Percentiles rank a stretch among this genome's conserved stretches.
phyloP scores from a whole-genome alignment of 176 grass and related monocot species.

The Cocos nucifera region DNA sequence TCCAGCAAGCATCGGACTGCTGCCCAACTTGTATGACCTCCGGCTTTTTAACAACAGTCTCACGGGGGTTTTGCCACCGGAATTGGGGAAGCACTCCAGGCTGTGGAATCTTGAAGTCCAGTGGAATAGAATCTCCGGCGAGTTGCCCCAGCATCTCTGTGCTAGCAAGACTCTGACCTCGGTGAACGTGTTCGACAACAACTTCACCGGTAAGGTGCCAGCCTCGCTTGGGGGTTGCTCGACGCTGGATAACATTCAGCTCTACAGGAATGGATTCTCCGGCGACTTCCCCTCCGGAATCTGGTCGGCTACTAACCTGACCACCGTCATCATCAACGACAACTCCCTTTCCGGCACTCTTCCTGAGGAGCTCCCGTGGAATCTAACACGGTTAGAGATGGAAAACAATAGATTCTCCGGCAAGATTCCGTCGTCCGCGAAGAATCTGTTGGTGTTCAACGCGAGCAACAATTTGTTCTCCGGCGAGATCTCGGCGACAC shows the following conservation, averaged over 20 bases:
- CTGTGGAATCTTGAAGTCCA: slow-evolving; percentile 42
- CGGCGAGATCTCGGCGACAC: slow-evolving; percentile 29
- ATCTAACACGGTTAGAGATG: slow-evolving; percentile 48
- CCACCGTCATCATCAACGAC: slow-evolving; percentile 39
- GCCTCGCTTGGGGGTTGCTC: slow-evolving; percentile 23
- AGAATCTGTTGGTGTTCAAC: slow-evolving; percentile 16
- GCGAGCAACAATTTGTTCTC: slow-evolving; percentile 50
- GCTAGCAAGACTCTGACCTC: slow-evolving; percentile 19
- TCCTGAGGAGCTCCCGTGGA: slow-evolving; percentile 18
- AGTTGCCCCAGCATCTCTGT: slow-evolving; percentile 40
- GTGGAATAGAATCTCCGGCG: slow-evolving; percentile 44
- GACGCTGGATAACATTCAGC: slow-evolving; percentile 28
- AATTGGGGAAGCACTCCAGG: slow-evolving; percentile 55
- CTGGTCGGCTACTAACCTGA: slow-evolving; percentile 35
- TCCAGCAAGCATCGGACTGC: neutral
- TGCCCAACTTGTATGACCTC: neutral
- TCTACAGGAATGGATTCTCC: slow-evolving; percentile 51
- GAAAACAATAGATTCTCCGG: slow-evolving; percentile 52
- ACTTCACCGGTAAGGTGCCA: slow-evolving; percentile 36
- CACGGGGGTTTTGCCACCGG: slow-evolving; percentile 8
- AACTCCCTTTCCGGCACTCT: slow-evolving; percentile 50
- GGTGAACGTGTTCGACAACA: slow-evolving; percentile 60
- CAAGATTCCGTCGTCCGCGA: slow-evolving; percentile 21
- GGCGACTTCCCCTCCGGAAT: slow-evolving; percentile 43
- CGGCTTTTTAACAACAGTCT: slow-evolving; percentile 1